Evolutionary conservation across 1,284 basidiomycete species (phyloP).

Genomic region (Ceratobasidium sp.): DNA sequence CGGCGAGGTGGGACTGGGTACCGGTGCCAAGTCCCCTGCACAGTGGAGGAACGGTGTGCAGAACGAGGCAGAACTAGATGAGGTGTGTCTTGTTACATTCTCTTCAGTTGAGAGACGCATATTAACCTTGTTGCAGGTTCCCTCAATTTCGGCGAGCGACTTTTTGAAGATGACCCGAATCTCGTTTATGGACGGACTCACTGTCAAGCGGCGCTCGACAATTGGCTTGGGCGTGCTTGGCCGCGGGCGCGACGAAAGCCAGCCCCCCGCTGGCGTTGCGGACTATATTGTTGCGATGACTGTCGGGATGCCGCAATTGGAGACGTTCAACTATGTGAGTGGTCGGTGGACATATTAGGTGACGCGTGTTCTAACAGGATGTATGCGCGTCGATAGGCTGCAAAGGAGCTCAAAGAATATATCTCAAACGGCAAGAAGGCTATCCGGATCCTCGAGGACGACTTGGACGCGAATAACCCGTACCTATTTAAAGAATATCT

Average conservation of each 20-base stretch:
- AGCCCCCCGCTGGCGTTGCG: slow-evolving; percentile 25
- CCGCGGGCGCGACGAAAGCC: slow-evolving; percentile 18
- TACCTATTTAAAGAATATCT: slow-evolving; percentile 59
- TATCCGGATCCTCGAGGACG: slow-evolving; percentile 53
- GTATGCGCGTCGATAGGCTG: slow-evolving; percentile 34
- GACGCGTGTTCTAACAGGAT: background rate
- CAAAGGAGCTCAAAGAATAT: no score
- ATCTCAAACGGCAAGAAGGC: slow-evolving; percentile 51
- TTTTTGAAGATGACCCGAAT: slow-evolving; percentile 49
- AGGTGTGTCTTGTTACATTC: background rate
- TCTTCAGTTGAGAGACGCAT: background rate
- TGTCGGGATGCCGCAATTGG: slow-evolving; percentile 46
- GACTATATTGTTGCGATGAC: slow-evolving; percentile 47
- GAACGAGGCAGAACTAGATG: slow-evolving; percentile 34
- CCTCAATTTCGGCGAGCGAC: slow-evolving; percentile 45
- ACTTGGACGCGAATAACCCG: slow-evolving; percentile 57
- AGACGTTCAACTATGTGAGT: slow-evolving; percentile 47
- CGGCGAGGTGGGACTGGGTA: slow-evolving; percentile 1
- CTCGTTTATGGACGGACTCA: slow-evolving; percentile 47
- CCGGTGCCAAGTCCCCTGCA: slow-evolving; percentile 47
- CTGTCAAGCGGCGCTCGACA: slow-evolving; percentile 48
- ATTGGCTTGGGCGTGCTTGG: slow-evolving; percentile 43
- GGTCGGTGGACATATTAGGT: no score
- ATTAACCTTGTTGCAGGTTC: slow-evolving; percentile 30
- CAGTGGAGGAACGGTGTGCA: slow-evolving; percentile 30